Percentiles rank a stretch among this genome's conserved stretches.
Evolutionary conservation across 2,329 filamentous ascomycete genomes (phyloP).

Genomic region (Microsporum ferrugineum): DNA sequence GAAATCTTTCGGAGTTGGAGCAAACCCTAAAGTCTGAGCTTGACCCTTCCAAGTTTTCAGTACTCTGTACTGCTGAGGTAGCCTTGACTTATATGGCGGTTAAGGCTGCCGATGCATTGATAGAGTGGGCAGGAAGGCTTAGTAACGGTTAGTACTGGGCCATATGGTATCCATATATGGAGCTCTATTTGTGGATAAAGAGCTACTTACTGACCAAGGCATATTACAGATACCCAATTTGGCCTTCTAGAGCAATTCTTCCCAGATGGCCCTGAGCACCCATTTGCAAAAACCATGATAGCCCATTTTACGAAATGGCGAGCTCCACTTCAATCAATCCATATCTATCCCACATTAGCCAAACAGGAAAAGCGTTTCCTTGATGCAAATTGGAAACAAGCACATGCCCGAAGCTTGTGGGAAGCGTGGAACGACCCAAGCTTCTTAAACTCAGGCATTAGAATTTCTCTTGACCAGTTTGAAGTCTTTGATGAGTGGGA

Average conservation of each 20-base stretch:
- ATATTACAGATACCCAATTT: constrained; percentile 52
- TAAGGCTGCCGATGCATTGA: constrained; percentile 58
- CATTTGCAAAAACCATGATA: constrained; percentile 80
- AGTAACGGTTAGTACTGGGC: constrained; percentile 46
- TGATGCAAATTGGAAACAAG: constrained; percentile 54
- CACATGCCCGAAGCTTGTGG: constrained; percentile 62
- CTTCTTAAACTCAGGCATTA: constrained; percentile 52
- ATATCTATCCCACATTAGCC: constrained; percentile 54
- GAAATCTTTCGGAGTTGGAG: constrained; percentile 52
- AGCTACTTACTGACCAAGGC: background rate
- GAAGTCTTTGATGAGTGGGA: constrained; percentile 96
- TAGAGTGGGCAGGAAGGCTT: constrained; percentile 64
- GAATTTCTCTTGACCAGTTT: constrained; percentile 52
- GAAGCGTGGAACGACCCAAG: constrained; percentile 61
- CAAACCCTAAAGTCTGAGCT: constrained; percentile 48
- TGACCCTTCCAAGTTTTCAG: constrained; percentile 42
- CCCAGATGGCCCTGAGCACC: constrained; percentile 63
- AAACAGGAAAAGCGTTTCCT: constrained; percentile 59
- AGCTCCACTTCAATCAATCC: constrained; percentile 64
- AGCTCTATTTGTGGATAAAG: constrained; percentile 11
- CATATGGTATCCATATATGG: background rate
- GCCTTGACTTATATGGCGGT: constrained; percentile 84
- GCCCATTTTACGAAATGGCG: constrained; percentile 69
- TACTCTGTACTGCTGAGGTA: constrained; percentile 80
- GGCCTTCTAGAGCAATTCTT: constrained; percentile 79